Evolutionary conservation across 2,329 filamentous ascomycete species (phyloP).

Genomic region (Exophiala alcalophila): DNA sequence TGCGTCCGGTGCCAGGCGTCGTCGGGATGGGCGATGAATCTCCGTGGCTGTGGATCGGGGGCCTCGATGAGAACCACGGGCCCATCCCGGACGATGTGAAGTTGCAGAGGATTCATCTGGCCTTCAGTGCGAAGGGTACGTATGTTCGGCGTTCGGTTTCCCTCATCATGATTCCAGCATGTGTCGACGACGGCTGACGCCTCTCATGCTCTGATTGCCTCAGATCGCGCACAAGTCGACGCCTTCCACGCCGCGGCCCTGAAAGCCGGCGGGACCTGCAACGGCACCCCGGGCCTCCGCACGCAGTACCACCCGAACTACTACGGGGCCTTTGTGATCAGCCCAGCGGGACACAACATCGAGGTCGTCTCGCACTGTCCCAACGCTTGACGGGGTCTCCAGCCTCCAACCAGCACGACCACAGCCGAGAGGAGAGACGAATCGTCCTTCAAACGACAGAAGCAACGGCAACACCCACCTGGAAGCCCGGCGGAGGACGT

Average conservation of each 20-base stretch:
- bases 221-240: constrained; percentile 39
- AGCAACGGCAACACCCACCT: no score
- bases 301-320: constrained; percentile 47
- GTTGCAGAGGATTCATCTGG: constrained; percentile 13
- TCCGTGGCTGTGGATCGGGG: constrained; percentile 35
- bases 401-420: neutral
- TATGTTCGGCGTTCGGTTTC: no score
- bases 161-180: no score
- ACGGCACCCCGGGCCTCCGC: constrained; percentile 49
- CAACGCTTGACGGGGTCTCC: constrained; percentile 1
- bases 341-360: constrained; percentile 54
- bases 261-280: constrained; percentile 47
- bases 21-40: constrained; percentile 32
- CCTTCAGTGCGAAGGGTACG: constrained; percentile 19
- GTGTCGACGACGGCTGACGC: no score
- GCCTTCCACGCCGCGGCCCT: constrained; percentile 47
- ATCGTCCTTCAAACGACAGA: no score
- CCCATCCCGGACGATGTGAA: constrained; percentile 16
- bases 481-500: no score
- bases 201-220: no score
- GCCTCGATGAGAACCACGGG: constrained; percentile 11
- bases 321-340: constrained; percentile 52
- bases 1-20: constrained; percentile 30
- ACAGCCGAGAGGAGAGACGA: no score
- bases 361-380: constrained; percentile 43